phyloP scores from a whole-genome alignment of 371 early-diverging fungal species.

The Zopfochytrium polystomum region DNA sequence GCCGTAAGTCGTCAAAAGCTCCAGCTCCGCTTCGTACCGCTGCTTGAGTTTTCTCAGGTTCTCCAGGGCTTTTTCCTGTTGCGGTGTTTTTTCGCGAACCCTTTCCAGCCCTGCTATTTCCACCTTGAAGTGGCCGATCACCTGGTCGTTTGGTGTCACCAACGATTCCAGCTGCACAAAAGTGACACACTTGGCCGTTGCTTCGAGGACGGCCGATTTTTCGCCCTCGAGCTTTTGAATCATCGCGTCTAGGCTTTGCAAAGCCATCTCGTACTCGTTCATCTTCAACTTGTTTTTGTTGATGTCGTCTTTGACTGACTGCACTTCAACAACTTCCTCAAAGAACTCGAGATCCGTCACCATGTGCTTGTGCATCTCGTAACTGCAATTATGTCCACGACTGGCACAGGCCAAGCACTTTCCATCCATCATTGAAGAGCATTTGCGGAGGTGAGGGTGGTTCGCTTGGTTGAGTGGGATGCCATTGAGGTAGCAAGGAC shows the following conservation, averaged over 20 bases:
- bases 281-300: neutral
- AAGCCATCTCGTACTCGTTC: neutral
- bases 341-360: neutral
- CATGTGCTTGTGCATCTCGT: conserved; percentile 6
- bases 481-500: neutral
- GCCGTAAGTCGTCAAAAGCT: neutral
- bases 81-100: neutral
- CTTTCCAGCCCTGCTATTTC: neutral
- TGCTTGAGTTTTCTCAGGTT: neutral
- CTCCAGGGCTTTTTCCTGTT: conserved; percentile 1
- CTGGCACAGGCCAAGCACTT: neutral
- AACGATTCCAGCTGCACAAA: neutral
- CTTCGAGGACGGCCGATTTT: neutral
- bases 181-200: neutral
- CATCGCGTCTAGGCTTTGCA: neutral
- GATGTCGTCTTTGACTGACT: neutral
- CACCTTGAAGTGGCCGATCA: neutral
- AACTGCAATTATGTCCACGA: neutral
- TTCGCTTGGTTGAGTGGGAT: neutral
- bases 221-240: neutral
- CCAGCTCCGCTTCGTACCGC: neutral
- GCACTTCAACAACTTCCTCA: neutral
- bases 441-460: neutral
- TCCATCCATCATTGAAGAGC: neutral
- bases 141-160: conserved; percentile 1